Percentiles rank a stretch among this genome's conserved stretches.
phyloP scores from a whole-genome alignment of 108 stramenopile species.

The Cyclotella baltica region DNA sequence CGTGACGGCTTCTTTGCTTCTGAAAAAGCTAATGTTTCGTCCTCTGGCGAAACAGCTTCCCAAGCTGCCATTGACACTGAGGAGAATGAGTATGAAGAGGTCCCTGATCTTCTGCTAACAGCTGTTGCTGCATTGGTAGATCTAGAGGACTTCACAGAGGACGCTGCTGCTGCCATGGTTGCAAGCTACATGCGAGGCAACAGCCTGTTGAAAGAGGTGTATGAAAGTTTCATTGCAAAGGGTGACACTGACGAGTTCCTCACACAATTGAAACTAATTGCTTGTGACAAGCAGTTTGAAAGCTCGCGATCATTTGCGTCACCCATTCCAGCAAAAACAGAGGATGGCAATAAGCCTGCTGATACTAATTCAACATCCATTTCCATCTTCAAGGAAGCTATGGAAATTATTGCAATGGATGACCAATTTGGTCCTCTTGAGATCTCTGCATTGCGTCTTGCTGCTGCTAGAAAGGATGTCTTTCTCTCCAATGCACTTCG shows the following conservation, averaged over 20 bases:
- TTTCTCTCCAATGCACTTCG: conserved; percentile 14
- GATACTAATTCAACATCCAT: background rate
- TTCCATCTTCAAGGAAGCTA: conserved; percentile 1
- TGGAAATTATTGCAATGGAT: conserved; percentile 18
- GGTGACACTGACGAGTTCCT: conserved; percentile 40
- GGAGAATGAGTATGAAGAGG: background rate
- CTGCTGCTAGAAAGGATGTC: conserved; percentile 26
- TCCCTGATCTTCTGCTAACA: conserved; percentile 33
- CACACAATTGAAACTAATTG: background rate
- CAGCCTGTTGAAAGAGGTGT: conserved; percentile 25
- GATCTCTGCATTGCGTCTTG: conserved; percentile 45
- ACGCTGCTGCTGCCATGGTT: conserved; percentile 29
- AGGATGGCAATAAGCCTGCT: background rate
- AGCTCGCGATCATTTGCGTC: conserved; percentile 1
- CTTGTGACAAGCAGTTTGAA: background rate
- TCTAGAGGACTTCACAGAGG: conserved; percentile 20
- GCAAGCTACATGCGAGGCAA: conserved; percentile 27
- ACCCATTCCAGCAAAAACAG: background rate
- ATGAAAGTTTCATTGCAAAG: conserved; percentile 34
- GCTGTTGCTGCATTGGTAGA: conserved; percentile 34
- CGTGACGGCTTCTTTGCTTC: background rate
- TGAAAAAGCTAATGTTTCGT: background rate
- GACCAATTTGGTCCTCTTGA: conserved; percentile 26
- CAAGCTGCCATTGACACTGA: background rate
- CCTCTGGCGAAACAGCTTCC: background rate